A percentile compares a stretch with the other conserved stretches of the same genome.
Conservation (phyloP, 768 basidiomycete genomes). For the Tulasnella sp. region DNA sequence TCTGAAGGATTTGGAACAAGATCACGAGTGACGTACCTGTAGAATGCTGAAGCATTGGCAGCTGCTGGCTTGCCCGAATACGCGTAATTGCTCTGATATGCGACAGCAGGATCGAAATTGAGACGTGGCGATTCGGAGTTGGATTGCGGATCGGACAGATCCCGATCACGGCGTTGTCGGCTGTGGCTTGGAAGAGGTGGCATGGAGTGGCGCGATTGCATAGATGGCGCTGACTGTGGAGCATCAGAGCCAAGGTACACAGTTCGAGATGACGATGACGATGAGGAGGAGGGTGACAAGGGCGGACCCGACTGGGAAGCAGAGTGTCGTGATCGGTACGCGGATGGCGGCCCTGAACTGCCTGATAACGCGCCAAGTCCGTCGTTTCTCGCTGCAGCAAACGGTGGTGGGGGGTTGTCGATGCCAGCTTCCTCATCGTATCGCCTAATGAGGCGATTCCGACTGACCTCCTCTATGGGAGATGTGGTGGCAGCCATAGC, state of each 20-base stretch:
- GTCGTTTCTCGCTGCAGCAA: not conserved
- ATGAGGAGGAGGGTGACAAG: not conserved
- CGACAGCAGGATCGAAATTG: slow-evolving; percentile 1
- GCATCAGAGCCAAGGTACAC: not conserved
- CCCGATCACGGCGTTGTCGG: not conserved
- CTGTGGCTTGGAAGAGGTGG: not conserved
- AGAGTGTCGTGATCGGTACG: not conserved
- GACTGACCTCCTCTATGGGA: slow-evolving; percentile 5
- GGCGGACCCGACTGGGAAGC: not conserved
- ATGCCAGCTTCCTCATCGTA: slow-evolving; percentile 10
- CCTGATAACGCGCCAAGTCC: not conserved
- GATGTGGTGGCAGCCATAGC: slow-evolving; percentile 2
- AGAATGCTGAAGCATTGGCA: slow-evolving; percentile 8
- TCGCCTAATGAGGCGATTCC: not conserved
- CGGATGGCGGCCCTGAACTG: not conserved
- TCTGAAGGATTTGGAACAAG: not conserved
- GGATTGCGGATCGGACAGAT: not conserved
- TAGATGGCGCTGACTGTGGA: not conserved
- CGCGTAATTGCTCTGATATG: slow-evolving; percentile 1
- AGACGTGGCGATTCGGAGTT: not conserved
- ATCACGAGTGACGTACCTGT: slow-evolving; percentile 7
- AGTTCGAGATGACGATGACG: slow-evolving; percentile 6
- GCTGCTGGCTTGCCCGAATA: not conserved
- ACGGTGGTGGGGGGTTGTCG: slow-evolving; percentile 10
- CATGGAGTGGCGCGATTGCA: not conserved